phyloP scores from a whole-genome alignment of 2,329 filamentous ascomycete genomes.

The Metarhizium rileyi region DNA sequence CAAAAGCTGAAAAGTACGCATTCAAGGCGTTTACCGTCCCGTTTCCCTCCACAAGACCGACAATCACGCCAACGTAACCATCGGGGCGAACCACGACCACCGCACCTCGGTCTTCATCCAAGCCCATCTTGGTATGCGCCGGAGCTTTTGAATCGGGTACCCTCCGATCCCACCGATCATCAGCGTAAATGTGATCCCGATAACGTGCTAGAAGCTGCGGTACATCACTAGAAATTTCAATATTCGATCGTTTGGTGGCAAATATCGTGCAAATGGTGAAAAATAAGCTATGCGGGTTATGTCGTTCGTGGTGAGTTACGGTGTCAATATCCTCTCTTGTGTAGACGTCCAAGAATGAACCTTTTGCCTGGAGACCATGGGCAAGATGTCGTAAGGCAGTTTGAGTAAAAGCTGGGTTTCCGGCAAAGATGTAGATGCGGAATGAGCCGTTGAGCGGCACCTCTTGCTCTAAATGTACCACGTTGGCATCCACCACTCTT shows the following conservation, averaged over 20 bases:
- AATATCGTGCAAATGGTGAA: conserved; percentile 73
- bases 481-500: conserved; percentile 78
- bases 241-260: conserved; percentile 52
- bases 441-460: conserved; percentile 83
- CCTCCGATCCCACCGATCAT: conserved; percentile 65
- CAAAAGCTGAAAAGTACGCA: conserved; percentile 68
- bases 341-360: conserved; percentile 64
- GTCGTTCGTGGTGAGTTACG: conserved; percentile 66
- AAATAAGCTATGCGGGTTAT: conserved; percentile 78
- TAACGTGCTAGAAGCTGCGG: conserved; percentile 66
- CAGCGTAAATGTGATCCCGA: conserved; percentile 74
- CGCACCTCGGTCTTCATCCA: conserved; percentile 63
- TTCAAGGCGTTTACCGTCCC: conserved; percentile 77
- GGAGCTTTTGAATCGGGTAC: conserved; percentile 61
- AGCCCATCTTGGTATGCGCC: conserved; percentile 79
- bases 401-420: conserved; percentile 48
- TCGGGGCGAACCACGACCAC: conserved; percentile 80
- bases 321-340: conserved; percentile 48
- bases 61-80: conserved; percentile 73
- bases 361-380: conserved; percentile 49
- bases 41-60: conserved; percentile 62
- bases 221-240: conserved; percentile 64
- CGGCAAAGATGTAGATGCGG: conserved; percentile 79
- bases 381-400: conserved; percentile 63
- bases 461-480: conserved; percentile 83